A percentile compares a stretch with the other conserved stretches of the same genome.
phyloP scores from a whole-genome alignment of 768 basidiomycete species.

The Trametes cubensis region DNA sequence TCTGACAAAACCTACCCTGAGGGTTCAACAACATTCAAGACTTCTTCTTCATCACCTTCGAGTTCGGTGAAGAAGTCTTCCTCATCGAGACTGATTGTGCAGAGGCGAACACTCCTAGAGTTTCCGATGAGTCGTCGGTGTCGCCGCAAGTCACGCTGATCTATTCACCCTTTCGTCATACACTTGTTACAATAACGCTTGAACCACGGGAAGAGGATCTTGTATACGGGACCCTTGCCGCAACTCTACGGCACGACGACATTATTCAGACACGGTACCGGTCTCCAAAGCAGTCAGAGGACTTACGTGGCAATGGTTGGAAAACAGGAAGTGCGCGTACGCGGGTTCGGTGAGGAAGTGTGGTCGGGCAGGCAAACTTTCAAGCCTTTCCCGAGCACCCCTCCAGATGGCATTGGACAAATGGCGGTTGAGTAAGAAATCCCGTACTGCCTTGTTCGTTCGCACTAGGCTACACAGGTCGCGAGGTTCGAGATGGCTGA shows the following conservation, averaged over 20 bases:
- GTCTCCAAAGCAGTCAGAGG: neutral
- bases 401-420: neutral
- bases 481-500: neutral
- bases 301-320: neutral
- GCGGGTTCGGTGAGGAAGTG: neutral
- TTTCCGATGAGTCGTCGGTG: neutral
- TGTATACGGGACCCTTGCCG: neutral
- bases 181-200: neutral
- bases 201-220: neutral
- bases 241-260: neutral
- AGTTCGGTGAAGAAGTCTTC: no score
- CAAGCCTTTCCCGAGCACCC: neutral
- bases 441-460: neutral
- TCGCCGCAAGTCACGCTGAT: neutral
- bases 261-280: no score
- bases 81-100: no score
- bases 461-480: neutral
- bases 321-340: neutral
- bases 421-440: neutral
- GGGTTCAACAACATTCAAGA: no score
- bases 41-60: no score
- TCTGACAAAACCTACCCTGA: no score
- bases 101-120: no score
- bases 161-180: neutral
- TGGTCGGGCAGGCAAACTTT: neutral